Conservation (phyloP, 352 stramenopile species). For the Globisporangium irregulare region DNA sequence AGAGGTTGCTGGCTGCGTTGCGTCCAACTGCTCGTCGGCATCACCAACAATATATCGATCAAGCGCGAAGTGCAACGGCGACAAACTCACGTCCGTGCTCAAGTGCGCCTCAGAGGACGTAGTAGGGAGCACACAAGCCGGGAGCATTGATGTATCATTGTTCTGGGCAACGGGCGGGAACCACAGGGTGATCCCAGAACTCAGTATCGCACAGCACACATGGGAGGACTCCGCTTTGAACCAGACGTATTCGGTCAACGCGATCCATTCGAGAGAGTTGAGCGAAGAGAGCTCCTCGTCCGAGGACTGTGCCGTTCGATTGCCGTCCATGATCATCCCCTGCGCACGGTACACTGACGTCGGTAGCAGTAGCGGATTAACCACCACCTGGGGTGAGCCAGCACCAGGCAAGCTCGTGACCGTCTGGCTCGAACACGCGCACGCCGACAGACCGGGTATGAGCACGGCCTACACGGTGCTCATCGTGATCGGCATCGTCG, state of each 20-base stretch:
- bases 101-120: slow-evolving; percentile 22
- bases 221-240: slow-evolving; percentile 15
- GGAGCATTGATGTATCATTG: not conserved
- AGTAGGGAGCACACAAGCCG: not conserved
- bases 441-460: slow-evolving; percentile 7
- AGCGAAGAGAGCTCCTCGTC: slow-evolving; percentile 5
- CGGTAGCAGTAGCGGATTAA: no score
- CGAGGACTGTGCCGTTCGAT: slow-evolving; percentile 6
- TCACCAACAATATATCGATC: not conserved
- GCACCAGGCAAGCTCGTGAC: slow-evolving; percentile 5
- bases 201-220: slow-evolving; percentile 19
- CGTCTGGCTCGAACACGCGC: slow-evolving; percentile 15
- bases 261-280: slow-evolving; percentile 24
- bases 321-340: slow-evolving; percentile 21
- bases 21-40: slow-evolving; percentile 19
- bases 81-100: slow-evolving; percentile 19
- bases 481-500: slow-evolving; percentile 11
- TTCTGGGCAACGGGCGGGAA: slow-evolving; percentile 32
- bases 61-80: slow-evolving; percentile 19
- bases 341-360: slow-evolving; percentile 13
- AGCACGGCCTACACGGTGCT: slow-evolving; percentile 7
- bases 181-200: slow-evolving; percentile 16
- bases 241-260: slow-evolving; percentile 21
- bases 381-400: not conserved
- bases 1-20: slow-evolving; percentile 13